Percentiles rank a stretch among this genome's conserved stretches.
Conservation (phyloP, 352 stramenopile species). For the Globisporangium ultimum region DNA sequence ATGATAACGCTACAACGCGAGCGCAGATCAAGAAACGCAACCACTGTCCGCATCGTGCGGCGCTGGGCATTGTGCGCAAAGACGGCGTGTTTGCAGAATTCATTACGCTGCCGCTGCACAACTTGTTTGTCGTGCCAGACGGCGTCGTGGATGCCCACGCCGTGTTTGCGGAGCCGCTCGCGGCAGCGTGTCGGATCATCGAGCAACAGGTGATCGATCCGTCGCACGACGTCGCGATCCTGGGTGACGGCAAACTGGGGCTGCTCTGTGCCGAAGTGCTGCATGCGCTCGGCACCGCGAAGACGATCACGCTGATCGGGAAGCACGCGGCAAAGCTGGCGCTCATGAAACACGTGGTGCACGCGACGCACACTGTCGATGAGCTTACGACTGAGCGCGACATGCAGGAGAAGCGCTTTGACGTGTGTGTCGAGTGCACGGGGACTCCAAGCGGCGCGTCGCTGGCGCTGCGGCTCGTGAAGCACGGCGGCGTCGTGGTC, state of each 20-base stretch:
- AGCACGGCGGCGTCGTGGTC: conserved; percentile 29
- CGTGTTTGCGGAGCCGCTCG: conserved; percentile 85
- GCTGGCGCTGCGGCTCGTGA: conserved; percentile 39
- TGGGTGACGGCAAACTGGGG: conserved; percentile 89
- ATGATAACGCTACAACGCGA: conserved; percentile 18
- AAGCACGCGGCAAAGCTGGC: conserved; percentile 58
- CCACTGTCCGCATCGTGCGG: conserved; percentile 82
- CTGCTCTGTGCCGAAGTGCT: conserved; percentile 85
- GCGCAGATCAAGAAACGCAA: conserved; percentile 55
- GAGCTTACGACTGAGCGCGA: conserved; percentile 5
- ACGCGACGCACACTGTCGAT: conserved; percentile 23
- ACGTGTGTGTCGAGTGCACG: conserved; percentile 70
- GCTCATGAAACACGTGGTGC: conserved; percentile 43
- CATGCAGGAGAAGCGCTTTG: conserved; percentile 21
- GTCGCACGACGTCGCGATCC: conserved; percentile 64
- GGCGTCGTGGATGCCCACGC: conserved; percentile 61
- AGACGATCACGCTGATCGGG: conserved; percentile 47
- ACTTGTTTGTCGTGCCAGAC: conserved; percentile 81
- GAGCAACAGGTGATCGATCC: conserved; percentile 72
- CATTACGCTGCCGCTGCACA: conserved; percentile 70
- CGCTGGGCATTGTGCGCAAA: conserved; percentile 80
- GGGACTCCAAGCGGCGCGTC: conserved; percentile 38
- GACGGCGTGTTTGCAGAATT: conserved; percentile 85
- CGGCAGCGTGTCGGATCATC: conserved; percentile 80
- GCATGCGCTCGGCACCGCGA: conserved; percentile 24